Percentiles rank a stretch among this genome's conserved stretches.
Conservation (phyloP, 2,329 filamentous ascomycete species). For the Raffaelea albimanens region DNA sequence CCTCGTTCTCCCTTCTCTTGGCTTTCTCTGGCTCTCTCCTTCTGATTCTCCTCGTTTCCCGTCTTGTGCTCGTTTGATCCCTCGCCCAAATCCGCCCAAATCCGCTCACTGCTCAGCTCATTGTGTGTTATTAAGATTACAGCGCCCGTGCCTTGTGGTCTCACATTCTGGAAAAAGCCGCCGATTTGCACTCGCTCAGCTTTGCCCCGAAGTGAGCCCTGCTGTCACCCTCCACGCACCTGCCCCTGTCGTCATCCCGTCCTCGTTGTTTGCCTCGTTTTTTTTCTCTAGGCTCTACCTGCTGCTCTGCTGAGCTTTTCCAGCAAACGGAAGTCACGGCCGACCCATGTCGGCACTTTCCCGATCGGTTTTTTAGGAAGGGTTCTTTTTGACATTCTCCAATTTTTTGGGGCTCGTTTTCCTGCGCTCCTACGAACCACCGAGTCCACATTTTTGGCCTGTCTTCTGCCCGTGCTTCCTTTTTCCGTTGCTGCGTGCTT, state of each 20-base stretch:
- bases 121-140: neutral
- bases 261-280: neutral
- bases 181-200: constrained; percentile 1
- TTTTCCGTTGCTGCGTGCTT: neutral
- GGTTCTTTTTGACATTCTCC: no score
- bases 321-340: neutral
- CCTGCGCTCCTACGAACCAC: no score
- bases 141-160: constrained; percentile 1
- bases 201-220: no score
- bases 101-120: constrained; percentile 1
- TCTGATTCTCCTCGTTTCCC: neutral
- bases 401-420: no score
- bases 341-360: neutral
- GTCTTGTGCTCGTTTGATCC: neutral
- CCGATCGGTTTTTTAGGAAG: no score
- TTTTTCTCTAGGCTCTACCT: neutral
- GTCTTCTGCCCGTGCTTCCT: neutral
- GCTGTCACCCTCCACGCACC: no score
- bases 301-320: neutral
- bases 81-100: neutral
- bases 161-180: constrained; percentile 4
- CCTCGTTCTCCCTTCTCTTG: no score
- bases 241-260: no score
- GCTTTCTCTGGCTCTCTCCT: neutral
- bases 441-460: no score